Conservation (phyloP, 495 filamentous ascomycete species). For the Xylaria acuta region DNA sequence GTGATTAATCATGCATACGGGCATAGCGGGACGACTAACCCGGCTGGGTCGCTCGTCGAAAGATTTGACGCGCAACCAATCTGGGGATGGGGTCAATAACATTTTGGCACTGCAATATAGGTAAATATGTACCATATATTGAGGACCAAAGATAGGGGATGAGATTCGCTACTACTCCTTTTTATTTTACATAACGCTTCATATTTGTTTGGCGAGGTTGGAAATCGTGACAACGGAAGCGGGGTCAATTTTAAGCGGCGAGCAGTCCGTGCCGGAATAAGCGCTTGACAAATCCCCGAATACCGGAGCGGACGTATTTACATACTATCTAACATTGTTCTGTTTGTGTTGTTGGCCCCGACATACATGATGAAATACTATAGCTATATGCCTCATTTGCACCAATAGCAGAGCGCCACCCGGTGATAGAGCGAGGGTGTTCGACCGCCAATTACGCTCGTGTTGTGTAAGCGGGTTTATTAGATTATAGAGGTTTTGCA, state of each 20-base stretch:
- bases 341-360: not conserved
- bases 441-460: not conserved
- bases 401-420: not conserved
- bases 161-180: not conserved
- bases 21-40: not conserved
- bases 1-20: constrained; percentile 19
- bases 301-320: not conserved
- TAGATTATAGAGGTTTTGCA: not conserved
- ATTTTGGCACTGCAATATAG: not conserved
- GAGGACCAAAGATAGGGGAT: not conserved
- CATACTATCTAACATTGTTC: not conserved
- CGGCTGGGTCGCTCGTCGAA: not conserved
- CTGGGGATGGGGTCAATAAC: not conserved
- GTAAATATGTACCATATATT: not conserved
- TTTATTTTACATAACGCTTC: not conserved
- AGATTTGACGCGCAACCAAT: not conserved
- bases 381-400: not conserved
- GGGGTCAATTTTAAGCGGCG: not conserved
- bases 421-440: not conserved
- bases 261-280: not conserved
- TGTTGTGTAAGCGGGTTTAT: not conserved
- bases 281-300: not conserved
- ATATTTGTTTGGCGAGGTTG: not conserved
- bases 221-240: not conserved
- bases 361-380: not conserved